A percentile compares a stretch with the other conserved stretches of the same genome.
Conservation (phyloP, 1,139 yeast species). For the Magnusiomyces ingens region DNA sequence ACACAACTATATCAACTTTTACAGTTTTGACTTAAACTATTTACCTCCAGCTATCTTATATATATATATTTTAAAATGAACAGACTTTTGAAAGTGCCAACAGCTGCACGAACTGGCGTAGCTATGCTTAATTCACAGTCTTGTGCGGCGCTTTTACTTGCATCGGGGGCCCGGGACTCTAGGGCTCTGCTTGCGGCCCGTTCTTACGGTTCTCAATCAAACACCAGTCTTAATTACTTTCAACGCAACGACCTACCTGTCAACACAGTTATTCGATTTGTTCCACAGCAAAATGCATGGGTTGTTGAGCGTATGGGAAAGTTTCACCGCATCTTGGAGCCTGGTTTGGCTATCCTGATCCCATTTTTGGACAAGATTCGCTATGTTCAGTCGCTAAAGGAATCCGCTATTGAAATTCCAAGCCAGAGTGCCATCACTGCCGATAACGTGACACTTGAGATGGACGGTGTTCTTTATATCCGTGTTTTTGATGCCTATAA, state of each 20-base stretch:
- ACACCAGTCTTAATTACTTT: slow-evolving; percentile 45
- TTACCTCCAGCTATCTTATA: no score
- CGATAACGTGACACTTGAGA: slow-evolving; percentile 76
- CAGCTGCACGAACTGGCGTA: no score
- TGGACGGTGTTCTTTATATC: slow-evolving; percentile 78
- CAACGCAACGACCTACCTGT: slow-evolving; percentile 63
- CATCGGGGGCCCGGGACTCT: no score
- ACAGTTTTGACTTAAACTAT: no score
- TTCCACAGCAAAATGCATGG: slow-evolving; percentile 90
- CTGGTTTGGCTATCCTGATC: slow-evolving; percentile 67
- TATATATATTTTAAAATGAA: no score
- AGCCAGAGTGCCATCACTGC: slow-evolving; percentile 79
- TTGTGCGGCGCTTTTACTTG: no score
- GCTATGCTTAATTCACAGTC: no score
- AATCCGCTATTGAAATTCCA: slow-evolving; percentile 77
- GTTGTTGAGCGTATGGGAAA: slow-evolving; percentile 89
- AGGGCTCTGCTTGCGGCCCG: no score
- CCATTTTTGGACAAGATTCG: slow-evolving; percentile 72
- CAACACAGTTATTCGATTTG: slow-evolving; percentile 59
- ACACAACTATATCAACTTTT: no score
- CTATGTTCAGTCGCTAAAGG: slow-evolving; percentile 77
- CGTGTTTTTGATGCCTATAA: slow-evolving; percentile 75
- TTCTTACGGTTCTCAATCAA: no score
- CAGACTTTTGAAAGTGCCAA: no score
- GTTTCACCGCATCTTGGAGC: slow-evolving; percentile 62